These are phyloP conservation scores for Micromonas pusilla DNA, from an alignment of 139 green algal species.

Conservation along the genomic window DNA sequence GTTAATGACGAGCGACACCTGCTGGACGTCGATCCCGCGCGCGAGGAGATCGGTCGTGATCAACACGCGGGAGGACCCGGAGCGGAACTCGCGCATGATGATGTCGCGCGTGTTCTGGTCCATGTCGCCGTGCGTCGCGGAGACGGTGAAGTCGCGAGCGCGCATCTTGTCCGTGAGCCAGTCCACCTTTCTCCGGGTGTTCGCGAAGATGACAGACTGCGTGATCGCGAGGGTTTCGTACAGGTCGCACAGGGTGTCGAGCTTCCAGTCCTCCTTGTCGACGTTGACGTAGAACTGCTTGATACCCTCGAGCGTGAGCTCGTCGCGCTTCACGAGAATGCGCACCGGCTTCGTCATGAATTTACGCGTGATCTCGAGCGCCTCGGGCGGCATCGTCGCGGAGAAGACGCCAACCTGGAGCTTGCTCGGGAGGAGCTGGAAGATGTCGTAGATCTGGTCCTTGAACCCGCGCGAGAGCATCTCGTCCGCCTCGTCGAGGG, in stretches of 20 bases:
- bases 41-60: constrained; percentile 99
- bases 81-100: constrained; percentile 99
- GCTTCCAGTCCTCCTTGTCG: constrained; percentile 98
- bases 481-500: constrained; percentile 97
- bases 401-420: constrained; percentile 98
- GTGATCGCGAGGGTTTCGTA: constrained; percentile 99
- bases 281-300: constrained; percentile 93
- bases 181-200: constrained; percentile 98
- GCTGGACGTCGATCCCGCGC: constrained; percentile 98
- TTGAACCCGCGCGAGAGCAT: constrained; percentile 99
- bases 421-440: constrained; percentile 97
- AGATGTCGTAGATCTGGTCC: constrained; percentile 99
- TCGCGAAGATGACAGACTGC: constrained; percentile 98
- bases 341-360: constrained; percentile 99
- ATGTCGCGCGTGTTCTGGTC: constrained; percentile 99
- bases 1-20: constrained; percentile 99
- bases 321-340: constrained; percentile 99
- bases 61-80: constrained; percentile 94
- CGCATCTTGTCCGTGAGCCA: constrained; percentile 99
- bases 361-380: constrained; percentile 98
- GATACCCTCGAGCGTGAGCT: constrained; percentile 99
- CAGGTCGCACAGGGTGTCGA: constrained; percentile 98
- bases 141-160: constrained; percentile 96
- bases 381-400: constrained; percentile 95
- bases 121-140: constrained; percentile 99